Evolutionary conservation across 2,329 filamentous ascomycete species (phyloP).

Genomic region (Talaromyces marneffei): DNA sequence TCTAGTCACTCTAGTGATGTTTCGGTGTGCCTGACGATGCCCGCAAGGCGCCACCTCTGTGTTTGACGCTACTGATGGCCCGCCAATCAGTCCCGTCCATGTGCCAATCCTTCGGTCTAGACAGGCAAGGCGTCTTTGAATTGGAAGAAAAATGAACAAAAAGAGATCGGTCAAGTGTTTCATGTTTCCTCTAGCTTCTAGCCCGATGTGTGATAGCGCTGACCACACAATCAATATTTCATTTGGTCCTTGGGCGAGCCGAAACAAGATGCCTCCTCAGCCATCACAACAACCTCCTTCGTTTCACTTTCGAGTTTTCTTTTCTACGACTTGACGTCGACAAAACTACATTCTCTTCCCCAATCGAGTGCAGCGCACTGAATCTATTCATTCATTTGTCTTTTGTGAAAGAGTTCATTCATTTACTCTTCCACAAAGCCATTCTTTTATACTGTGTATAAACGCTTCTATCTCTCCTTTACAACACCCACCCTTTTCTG

Average conservation of each 20-base stretch:
- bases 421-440: constrained; percentile 6
- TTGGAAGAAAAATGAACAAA: not conserved
- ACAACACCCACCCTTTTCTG: not conserved
- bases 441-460: not conserved
- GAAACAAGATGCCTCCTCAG: not conserved
- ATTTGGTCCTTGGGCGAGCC: not conserved
- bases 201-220: not conserved
- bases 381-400: constrained; percentile 4
- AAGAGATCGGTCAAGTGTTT: not conserved
- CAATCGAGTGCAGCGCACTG: not conserved
- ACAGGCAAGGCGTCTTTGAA: not conserved
- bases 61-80: not conserved
- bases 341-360: constrained; percentile 4
- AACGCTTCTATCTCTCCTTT: not conserved
- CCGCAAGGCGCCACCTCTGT: not conserved
- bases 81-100: not conserved
- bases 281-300: not conserved
- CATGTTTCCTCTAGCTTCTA: not conserved
- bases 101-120: not conserved
- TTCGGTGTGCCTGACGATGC: not conserved
- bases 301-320: not conserved
- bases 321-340: constrained; percentile 4
- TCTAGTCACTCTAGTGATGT: not conserved
- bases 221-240: not conserved
- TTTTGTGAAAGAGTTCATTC: not conserved